phyloP scores from a whole-genome alignment of 176 grass and related monocot species.

The Carex scoparia region DNA sequence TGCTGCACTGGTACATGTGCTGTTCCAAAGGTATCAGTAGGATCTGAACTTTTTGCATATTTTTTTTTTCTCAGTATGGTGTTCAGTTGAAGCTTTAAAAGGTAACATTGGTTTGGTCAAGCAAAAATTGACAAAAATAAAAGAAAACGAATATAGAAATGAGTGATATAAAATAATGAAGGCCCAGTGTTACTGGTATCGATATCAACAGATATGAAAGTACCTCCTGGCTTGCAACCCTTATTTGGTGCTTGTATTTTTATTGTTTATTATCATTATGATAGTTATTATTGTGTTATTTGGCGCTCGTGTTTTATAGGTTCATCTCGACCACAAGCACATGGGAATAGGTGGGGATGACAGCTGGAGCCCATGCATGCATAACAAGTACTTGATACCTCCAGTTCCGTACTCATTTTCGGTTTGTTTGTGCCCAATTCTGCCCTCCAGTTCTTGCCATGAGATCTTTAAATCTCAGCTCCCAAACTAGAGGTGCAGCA shows the following conservation, averaged over 20 bases:
- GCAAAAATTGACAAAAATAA: background rate
- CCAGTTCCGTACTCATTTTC: conserved; percentile 61
- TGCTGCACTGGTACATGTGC: background rate
- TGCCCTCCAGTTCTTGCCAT: conserved; percentile 53
- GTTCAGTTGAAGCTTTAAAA: background rate
- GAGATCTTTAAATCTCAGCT: conserved; percentile 65
- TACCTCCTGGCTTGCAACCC: background rate
- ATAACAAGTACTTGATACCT: conserved; percentile 66
- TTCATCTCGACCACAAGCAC: conserved; percentile 87
- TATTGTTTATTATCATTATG: background rate
- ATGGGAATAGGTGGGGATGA: conserved; percentile 91
- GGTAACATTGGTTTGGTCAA: background rate
- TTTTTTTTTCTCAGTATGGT: background rate
- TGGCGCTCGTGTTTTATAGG: conserved; percentile 34
- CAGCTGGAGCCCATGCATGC: conserved; percentile 74
- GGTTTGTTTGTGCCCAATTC: conserved; percentile 45
- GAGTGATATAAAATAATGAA: background rate
- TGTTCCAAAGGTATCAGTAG: background rate
- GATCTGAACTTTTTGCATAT: background rate
- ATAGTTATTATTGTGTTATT: background rate
- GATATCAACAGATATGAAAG: background rate
- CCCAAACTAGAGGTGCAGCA: background rate
- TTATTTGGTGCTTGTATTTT: background rate
- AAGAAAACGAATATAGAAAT: background rate
- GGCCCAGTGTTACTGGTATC: background rate